These are phyloP conservation scores for Thalassiosira pacifica DNA, from an alignment of 352 stramenopile species.

Conservation along the genomic window DNA sequence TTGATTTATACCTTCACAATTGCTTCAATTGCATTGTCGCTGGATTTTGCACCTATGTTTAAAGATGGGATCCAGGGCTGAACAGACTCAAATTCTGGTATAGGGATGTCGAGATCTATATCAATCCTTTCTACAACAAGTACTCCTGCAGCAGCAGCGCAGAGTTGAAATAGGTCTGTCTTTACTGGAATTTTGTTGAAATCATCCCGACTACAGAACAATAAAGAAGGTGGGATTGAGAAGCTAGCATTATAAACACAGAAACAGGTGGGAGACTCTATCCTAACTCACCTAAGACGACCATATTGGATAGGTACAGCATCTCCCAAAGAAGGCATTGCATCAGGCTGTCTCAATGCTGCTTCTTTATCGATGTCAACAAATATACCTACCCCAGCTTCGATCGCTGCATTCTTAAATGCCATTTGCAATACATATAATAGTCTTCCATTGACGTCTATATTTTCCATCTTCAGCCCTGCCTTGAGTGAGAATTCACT, in stretches of 20 bases:
- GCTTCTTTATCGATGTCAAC: slow-evolving; percentile 42
- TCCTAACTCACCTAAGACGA: too few relatives aligned
- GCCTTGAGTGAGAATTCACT: slow-evolving; percentile 8
- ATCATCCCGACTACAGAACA: too few relatives aligned
- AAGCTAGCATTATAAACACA: too few relatives aligned
- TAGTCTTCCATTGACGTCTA: slow-evolving; percentile 10
- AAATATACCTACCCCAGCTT: slow-evolving; percentile 35
- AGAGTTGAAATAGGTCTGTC: slow-evolving; percentile 35
- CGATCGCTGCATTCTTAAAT: slow-evolving; percentile 8
- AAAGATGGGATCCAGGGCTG: slow-evolving; percentile 4
- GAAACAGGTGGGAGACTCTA: too few relatives aligned
- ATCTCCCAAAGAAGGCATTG: too few relatives aligned
- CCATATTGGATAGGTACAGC: too few relatives aligned
- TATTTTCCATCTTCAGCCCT: neutral
- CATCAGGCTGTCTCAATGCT: slow-evolving; percentile 10
- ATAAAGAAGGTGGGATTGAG: too few relatives aligned
- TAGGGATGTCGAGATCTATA: neutral
- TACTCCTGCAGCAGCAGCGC: slow-evolving; percentile 12
- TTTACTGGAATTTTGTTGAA: slow-evolving; percentile 12
- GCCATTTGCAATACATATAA: slow-evolving; percentile 33
- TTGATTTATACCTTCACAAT: neutral
- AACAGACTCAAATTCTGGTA: neutral
- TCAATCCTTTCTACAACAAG: neutral
- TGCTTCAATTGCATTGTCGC: neutral
- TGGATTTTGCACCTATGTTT: neutral